Evolutionary conservation across 495 filamentous ascomycete species (phyloP), one percentile per base, ranked within the genome.

Genomic region (Lasiosphaeris hirsuta): DNA sequence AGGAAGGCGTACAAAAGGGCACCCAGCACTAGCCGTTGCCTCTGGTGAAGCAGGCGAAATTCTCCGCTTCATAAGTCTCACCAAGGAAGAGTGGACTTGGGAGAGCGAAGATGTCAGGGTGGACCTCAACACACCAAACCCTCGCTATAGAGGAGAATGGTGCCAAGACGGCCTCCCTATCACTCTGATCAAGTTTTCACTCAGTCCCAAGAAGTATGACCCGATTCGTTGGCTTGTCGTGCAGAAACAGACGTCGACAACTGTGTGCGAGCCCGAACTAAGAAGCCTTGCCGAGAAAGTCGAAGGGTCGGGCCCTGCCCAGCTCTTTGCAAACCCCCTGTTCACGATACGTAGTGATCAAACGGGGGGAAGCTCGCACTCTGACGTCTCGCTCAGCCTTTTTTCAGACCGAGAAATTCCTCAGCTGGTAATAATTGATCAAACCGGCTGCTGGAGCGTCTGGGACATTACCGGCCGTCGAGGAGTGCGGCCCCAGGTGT

Each of bases 311-410:
- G 9, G 41, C 35, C 9, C 44, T 41, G 19, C 37, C 37, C 78
- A 75, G 47, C 72, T 96, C 10, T 78, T 84, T 60, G 71, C 82
- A 35, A 86, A 87, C 58, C 82, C 84, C 1, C 59, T 90, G 8
- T 70, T 84, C 38, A 77, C 78, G 10, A 73, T 94, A 40, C 65
- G 74, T 0, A 71, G 65, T 7, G 68, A 74, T 11, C 63, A 78
- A 34, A 88, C 84, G 1, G 84, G 84, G 18, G 83, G 82, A 0
- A 69, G 63, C 34, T 61, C 75, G 7, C 89, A 93, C 67, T 82
- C 84, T 0, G 88, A 94, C 70, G 80, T 92, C 7, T 70, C 85
- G 9, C 95, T 96, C 65, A 92, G 89, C 61, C 87, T 89, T n/a
- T 86, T 82, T 75, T 81, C 84, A 62, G 73, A 80, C 10, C 42